Evolutionary conservation across 2,329 filamentous ascomycete species (phyloP), one percentile per base, ranked within the genome.

Genomic region (Sporothrix mexicana): DNA sequence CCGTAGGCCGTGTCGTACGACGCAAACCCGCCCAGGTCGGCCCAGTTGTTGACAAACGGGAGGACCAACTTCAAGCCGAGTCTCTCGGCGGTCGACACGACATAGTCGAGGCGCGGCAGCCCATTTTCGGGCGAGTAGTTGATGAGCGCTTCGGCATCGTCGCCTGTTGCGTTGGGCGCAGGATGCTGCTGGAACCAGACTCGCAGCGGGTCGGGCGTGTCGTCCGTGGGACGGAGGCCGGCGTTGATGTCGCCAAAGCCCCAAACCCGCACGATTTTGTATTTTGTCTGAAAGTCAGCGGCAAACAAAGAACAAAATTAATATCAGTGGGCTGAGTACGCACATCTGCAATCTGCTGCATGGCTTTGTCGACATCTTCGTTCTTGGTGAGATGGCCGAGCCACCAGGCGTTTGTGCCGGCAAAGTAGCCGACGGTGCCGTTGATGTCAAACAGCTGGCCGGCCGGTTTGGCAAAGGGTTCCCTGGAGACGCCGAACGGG

Each of bases 251-350:
- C 85, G 79, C 83, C 83, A 77, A 88, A 88, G 1, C 84, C 86
- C 86, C 86, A 88, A 55, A 87, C 81, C 0, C 86, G 82, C 4
- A 87, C 78, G 69, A 88, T 83, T 73, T 85, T 86, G 68, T 86
- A 80, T 1, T 83, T 83, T n/a, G 85, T 79, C 55, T 80, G 64
- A 5, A 2, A 0, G 57, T 62, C 30, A 71, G 59, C 17, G 57
- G 25, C 51, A 10, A 10, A 6, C 0, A 23, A 17, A 67, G 67
- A n/a, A 10, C 0, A 62, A 20, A 36, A 36, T 4, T n/a, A n/a
- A n/a, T n/a, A n/a, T n/a, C n/a, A 17, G 5, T 7, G 2, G 17
- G 6, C 5, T 8, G 49, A 6, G 45, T 25, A 25, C 30, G 30
- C 30, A 30, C 30, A 55, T 74, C 72, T 3, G 66, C 61, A 72